phyloP scores from a whole-genome alignment of 768 basidiomycete genomes.

The Cystofilobasidium bisporidii region DNA sequence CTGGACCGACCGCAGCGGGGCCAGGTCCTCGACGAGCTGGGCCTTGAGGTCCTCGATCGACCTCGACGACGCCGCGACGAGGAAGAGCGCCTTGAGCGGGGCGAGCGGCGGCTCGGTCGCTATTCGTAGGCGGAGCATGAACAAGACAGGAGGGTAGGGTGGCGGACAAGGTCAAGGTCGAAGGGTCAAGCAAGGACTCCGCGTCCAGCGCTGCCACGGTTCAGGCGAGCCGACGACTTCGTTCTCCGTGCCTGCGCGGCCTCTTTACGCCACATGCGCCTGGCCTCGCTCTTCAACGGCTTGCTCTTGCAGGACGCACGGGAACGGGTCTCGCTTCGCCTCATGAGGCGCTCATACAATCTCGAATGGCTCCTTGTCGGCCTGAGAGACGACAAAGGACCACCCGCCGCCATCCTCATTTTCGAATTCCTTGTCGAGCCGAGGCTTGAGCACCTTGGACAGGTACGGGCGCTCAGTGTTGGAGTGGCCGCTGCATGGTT shows the following conservation, averaged over 20 bases:
- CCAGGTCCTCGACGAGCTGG: slow-evolving; percentile 4
- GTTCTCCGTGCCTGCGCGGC: not conserved
- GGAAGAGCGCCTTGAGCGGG: slow-evolving; percentile 15
- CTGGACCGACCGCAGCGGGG: not conserved
- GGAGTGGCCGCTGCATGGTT: slow-evolving; percentile 66
- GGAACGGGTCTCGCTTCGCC: too few relatives aligned
- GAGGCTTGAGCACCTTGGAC: slow-evolving; percentile 53
- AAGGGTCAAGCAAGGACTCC: not conserved
- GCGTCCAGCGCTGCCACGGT: too few relatives aligned
- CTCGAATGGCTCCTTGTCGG: slow-evolving; percentile 57
- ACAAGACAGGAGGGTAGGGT: not conserved
- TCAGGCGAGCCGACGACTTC: too few relatives aligned
- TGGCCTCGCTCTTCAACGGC: too few relatives aligned
- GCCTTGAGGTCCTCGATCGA: slow-evolving; percentile 18
- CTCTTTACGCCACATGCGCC: not conserved
- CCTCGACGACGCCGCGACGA: slow-evolving; percentile 3
- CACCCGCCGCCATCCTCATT: slow-evolving; percentile 14
- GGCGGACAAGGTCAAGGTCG: not conserved
- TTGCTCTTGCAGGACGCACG: too few relatives aligned
- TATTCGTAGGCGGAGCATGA: slow-evolving; percentile 9
- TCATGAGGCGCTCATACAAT: not conserved
- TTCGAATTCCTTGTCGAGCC: slow-evolving; percentile 51
- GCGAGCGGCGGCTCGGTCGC: slow-evolving; percentile 1
- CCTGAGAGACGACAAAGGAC: slow-evolving; percentile 61
- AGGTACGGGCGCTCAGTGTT: slow-evolving; percentile 94